Evolutionary conservation across 257 asterid species (phyloP).

Genomic region (Solanum arcanum): DNA sequence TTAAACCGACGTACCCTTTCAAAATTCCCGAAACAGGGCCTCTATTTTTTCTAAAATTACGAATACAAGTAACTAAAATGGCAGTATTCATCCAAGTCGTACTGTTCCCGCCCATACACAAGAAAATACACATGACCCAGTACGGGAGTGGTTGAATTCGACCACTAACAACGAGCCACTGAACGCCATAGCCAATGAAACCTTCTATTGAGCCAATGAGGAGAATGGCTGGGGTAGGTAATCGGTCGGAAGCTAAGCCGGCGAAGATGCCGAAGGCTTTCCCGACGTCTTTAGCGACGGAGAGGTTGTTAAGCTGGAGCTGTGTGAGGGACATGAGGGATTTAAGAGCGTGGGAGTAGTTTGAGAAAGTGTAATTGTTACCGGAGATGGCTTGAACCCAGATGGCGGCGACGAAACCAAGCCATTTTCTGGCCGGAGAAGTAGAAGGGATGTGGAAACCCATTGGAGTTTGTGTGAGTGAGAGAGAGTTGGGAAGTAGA

Average conservation of each 20-base stretch:
- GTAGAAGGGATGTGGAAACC: neutral
- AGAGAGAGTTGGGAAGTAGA: neutral
- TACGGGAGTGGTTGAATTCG: conserved; percentile 12
- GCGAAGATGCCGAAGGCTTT: conserved; percentile 16
- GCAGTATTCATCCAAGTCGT: conserved; percentile 28
- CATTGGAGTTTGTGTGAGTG: neutral
- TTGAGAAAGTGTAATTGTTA: conserved; percentile 17
- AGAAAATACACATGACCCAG: conserved; percentile 19
- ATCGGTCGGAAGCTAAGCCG: conserved; percentile 6
- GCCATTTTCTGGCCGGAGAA: conserved; percentile 14
- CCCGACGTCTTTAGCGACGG: conserved; percentile 15
- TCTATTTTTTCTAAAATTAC: conserved; percentile 14
- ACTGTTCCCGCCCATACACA: conserved; percentile 27
- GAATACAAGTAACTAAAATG: conserved; percentile 16
- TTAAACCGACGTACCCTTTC: conserved; percentile 14
- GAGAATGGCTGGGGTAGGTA: conserved; percentile 1
- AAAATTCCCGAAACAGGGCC: conserved; percentile 17
- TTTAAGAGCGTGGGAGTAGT: conserved; percentile 10
- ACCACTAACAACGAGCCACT: conserved; percentile 12
- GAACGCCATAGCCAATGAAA: conserved; percentile 11
- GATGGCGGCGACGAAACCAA: conserved; percentile 10
- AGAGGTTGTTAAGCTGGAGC: conserved; percentile 17
- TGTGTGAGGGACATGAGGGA: conserved; percentile 16
- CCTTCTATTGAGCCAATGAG: conserved; percentile 14
- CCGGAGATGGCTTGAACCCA: conserved; percentile 21